Conservation (phyloP, 768 basidiomycete species). For the Gelatoporia subvermispora region DNA sequence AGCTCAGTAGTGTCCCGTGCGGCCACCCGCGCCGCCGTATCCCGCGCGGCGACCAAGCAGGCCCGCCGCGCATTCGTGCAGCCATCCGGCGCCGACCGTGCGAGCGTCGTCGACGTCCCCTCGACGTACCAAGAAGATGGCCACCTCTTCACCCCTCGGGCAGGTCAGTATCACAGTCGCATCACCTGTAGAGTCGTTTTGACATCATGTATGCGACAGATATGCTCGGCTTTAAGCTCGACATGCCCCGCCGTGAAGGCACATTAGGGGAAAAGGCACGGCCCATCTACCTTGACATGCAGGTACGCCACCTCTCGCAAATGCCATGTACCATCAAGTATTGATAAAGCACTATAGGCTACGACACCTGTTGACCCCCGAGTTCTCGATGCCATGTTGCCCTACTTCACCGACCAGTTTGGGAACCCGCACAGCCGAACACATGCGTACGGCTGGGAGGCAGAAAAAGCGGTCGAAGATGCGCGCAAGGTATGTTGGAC, state of each 20-base stretch:
- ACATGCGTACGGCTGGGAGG: slow-evolving; percentile 99
- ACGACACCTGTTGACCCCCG: slow-evolving; percentile 97
- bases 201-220: slow-evolving; percentile 40
- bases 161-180: slow-evolving; percentile 40
- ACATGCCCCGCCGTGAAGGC: slow-evolving; percentile 54
- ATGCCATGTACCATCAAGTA: not conserved
- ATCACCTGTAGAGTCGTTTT: not conserved
- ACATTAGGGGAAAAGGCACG: slow-evolving; percentile 57
- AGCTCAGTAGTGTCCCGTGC: slow-evolving; percentile 19
- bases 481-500: slow-evolving; percentile 78
- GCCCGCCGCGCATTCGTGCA: slow-evolving; percentile 65
- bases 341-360: slow-evolving; percentile 47
- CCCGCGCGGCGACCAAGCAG: slow-evolving; percentile 9
- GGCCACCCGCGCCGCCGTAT: slow-evolving; percentile 14
- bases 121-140: slow-evolving; percentile 65
- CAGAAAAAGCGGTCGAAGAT: slow-evolving; percentile 89
- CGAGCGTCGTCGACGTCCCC: slow-evolving; percentile 78
- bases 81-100: slow-evolving; percentile 77
- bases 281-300: slow-evolving; percentile 98
- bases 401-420: slow-evolving; percentile 90
- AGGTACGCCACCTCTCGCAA: slow-evolving; percentile 44
- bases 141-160: slow-evolving; percentile 58
- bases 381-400: slow-evolving; percentile 95
- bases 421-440: slow-evolving; percentile 98
- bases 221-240: slow-evolving; percentile 86